Base-by-base conservation (phyloP, 1,139 yeast species). In the Pichia sp. region DNA sequence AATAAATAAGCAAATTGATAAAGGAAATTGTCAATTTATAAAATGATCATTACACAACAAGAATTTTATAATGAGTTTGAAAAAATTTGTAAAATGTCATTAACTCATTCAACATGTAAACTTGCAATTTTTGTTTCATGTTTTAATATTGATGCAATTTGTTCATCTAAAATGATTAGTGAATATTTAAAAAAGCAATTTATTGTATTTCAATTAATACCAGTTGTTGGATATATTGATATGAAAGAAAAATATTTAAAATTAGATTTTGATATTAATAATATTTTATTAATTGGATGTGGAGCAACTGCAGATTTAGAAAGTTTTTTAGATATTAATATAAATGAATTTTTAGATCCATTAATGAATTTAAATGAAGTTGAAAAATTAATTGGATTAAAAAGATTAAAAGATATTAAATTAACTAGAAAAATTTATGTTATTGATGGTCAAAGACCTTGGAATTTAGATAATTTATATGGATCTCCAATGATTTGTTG, bases 261-360 rank as follows among this genome's bases (percentile, higher is more conserved):
- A 45, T 66, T 92, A 36, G 97, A 90, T 56, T 73, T 67, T 10
- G 94, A 87, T 46, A 80, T 92, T n/a, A 67, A 79, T 12, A 89
- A 84, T 57, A 83, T 92, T 11, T 64, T 94, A 5, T 69, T 90
- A 39, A 67, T 94, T 2, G 98, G 98, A 0, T 92, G 97, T 66
- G 98, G 98, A n/a, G 95, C 95, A 16, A 80, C 86, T 75, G 76
- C 90, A 29, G 97, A 94, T 63, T 61, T 94, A 33, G 95, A 87
- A 59, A 73, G 78, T 33, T 87, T 86, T 59, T 70, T 92, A 41
- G 90, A 81, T 28, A 73, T 86, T 9, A 79, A 80, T 46, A 73
- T 76, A 0, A 73, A 72, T 30, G 74, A 74, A 4, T 73, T 65
- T 47, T 42, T 70, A 24, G 61, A 56, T 6, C 55, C 54, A 32